Evolutionary conservation across 2,329 filamentous ascomycete genomes (phyloP), one percentile per base, ranked within the genome.

Genomic region (Trichophaea hybrida): DNA sequence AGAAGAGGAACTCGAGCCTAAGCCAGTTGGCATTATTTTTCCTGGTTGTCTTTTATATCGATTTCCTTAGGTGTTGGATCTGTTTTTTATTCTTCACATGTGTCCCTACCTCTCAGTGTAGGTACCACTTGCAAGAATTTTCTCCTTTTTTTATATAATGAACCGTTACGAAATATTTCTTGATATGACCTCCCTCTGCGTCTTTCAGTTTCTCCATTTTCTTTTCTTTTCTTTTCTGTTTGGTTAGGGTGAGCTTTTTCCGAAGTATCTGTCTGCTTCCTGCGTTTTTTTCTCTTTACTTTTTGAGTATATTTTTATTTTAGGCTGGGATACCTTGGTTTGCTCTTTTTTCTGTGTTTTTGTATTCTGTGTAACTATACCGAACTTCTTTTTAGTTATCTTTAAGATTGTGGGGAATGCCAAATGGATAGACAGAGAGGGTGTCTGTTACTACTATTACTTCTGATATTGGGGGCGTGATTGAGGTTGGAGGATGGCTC

Each of bases 1-100:
- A 62, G 64, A 72, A 75, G 54, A 75, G 74, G 61, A 75, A 75
- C 62, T 55, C 57, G 38, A 17, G 32, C 13, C 7, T 43, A 6
- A 17, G 52, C 6, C 35, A 12, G n/a, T 32, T 53, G 12, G 10
- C 34, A 31, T 43, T 17, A 32, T 55, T 61, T n/a, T 15, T 15
- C 4, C 2, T 43, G 10, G 13, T 31, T 38, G 24, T n/a, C 35
- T 8, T 33, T 43, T 50, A n/a, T 59, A n/a, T 13, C 57, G 61
- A 49, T 56, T 59, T 52, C 55, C 58, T 55, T 64, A 59, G 52
- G 48, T 48, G 38, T 55, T 56, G 13, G 8, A 12, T 8, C 24
- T n/a, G 57, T 57, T 54, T 55, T 43, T 50, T 43, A 32, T 56
- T 59, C 59, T 33, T 55, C 57, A 46, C 10, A 38, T 51, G 13